Evolutionary conservation across 805 yeast species (phyloP), one percentile per base, ranked within the genome.

Genomic region (Nakazawaea anatomiae): DNA sequence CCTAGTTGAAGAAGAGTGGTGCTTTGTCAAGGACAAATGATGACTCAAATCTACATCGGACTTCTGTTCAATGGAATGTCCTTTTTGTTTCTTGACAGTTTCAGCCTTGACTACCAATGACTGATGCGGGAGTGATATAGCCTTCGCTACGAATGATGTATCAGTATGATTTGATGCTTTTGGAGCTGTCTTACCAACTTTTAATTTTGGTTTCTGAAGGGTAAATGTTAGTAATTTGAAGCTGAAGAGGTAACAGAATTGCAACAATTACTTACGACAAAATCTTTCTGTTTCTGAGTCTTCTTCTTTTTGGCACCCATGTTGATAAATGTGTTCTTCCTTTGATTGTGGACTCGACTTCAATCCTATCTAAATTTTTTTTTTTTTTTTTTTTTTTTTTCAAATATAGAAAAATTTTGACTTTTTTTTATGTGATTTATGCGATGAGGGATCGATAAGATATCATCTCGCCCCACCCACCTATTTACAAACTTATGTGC

Each of bases 111-210:
- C 52, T 1, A 57, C 50, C 1, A 69, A 53, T 11, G 73, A 60
- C 54, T 73, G 77, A 40, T 67, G 61, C 41, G 72, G 73, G 25
- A 74, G 53, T 14, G 70, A 66, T 35, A 76, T 72, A 40, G 79
- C 64, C 60, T 82, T 87, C 9, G 96, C 83, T 42, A 77, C 79
- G 68, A 92, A 92, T 0, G 95, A 85, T 0, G 96, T 89, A 57
- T 87, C 92, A 4, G 99, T 94, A 52, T 76, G 80, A 62, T 89
- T 89, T 18, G 82, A 79, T 5, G 90, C 82, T 55, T 80, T 80
- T 5, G 82, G 80, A 18, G 80, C 79, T 2, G 85, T 72, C 66
- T 94, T 94, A 51, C 99, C 99, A 35, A 94, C 97, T 60, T 78
- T 85, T 48, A 94, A 77, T 72, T 89, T 92, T 53, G 82, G 74